phyloP scores from a whole-genome alignment of 208 protist species.

The Phytomonas sp. region DNA sequence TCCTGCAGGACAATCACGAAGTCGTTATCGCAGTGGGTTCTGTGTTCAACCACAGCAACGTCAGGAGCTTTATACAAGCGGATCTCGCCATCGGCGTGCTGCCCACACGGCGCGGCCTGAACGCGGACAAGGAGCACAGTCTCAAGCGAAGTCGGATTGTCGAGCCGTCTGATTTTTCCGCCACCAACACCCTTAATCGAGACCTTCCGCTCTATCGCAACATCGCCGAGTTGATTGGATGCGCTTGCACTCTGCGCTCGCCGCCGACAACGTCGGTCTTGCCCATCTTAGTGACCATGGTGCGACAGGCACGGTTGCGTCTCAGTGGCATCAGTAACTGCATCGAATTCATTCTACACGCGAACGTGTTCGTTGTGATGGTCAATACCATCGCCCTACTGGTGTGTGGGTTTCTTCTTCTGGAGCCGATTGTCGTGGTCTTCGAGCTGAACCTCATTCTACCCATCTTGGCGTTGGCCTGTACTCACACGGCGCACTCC shows the following conservation, averaged over 20 bases:
- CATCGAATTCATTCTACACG: conserved; percentile 75
- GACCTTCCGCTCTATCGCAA: conserved; percentile 76
- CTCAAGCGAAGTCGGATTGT: conserved; percentile 47
- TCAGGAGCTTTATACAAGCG: conserved; percentile 86
- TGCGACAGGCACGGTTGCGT: conserved; percentile 70
- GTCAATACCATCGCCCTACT: conserved; percentile 53
- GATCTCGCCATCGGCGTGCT: conserved; percentile 87
- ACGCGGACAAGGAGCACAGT: conserved; percentile 59
- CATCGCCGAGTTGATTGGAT: conserved; percentile 79
- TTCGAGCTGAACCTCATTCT: conserved; percentile 82
- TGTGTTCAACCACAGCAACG: conserved; percentile 89
- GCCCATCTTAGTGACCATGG: conserved; percentile 74
- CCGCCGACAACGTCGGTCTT: conserved; percentile 67
- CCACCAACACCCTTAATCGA: conserved; percentile 43
- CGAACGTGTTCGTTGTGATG: conserved; percentile 63
- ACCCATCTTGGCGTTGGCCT: conserved; percentile 66
- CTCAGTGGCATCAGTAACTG: conserved; percentile 82
- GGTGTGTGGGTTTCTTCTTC: conserved; percentile 49
- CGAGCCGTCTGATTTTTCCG: conserved; percentile 65
- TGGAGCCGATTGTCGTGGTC: conserved; percentile 57
- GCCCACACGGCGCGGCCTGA: conserved; percentile 61
- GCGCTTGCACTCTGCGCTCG: conserved; percentile 67
- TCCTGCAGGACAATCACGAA: conserved; percentile 93
- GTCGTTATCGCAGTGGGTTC: conserved; percentile 89
- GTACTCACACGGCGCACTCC: conserved; percentile 65